Evolutionary conservation across 192 early-diverging fungal genomes (phyloP).

Genomic region (Oehlia diaphana): DNA sequence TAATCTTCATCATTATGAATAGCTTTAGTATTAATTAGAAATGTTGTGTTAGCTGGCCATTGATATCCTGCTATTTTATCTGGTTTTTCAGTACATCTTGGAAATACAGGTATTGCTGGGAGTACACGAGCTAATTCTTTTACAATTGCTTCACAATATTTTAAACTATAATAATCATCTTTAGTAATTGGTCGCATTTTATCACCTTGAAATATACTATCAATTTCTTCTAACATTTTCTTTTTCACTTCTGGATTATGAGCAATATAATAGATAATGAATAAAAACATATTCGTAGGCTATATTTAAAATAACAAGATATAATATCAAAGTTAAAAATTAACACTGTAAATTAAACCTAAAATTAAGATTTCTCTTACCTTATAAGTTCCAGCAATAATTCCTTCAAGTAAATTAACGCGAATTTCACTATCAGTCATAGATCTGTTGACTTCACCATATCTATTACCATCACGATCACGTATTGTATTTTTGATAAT

Average conservation of each 20-base stretch:
- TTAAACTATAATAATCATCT: background rate
- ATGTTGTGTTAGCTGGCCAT: background rate
- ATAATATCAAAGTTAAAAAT: too few species aligned
- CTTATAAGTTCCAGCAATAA: background rate
- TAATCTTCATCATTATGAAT: background rate
- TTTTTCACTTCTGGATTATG: too few species aligned
- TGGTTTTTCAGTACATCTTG: background rate
- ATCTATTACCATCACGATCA: slow-evolving; percentile 8
- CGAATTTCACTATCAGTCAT: slow-evolving; percentile 8
- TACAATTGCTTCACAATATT: background rate
- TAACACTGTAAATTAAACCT: too few species aligned
- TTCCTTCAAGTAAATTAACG: background rate
- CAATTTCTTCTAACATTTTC: too few species aligned
- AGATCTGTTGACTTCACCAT: background rate
- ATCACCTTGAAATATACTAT: too few species aligned
- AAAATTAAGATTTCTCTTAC: background rate
- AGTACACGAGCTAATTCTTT: background rate
- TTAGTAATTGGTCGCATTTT: background rate
- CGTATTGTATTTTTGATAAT: too few species aligned
- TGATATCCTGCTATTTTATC: background rate
- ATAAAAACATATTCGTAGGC: too few species aligned
- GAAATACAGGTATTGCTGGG: background rate
- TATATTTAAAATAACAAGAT: background rate
- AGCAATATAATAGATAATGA: too few species aligned
- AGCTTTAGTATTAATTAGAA: background rate